Conservation (phyloP, 768 basidiomycete genomes). For the Hysterangium stoloniferum region DNA sequence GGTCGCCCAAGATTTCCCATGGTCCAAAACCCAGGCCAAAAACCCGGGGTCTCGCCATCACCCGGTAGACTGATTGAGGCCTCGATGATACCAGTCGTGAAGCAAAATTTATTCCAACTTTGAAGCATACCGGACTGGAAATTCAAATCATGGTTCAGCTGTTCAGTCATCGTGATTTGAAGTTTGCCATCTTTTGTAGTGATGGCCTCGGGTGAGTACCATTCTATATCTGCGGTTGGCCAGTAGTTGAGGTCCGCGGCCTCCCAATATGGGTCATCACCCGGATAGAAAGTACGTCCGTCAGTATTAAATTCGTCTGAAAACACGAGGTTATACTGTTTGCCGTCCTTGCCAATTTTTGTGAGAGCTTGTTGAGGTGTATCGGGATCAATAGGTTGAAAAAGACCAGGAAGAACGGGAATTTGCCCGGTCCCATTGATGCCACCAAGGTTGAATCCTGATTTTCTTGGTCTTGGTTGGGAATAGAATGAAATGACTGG, state of each 20-base stretch:
- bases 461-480: slow-evolving; percentile 18
- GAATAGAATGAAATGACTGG: slow-evolving; percentile 57
- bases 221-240: slow-evolving; percentile 76
- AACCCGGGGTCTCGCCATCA: slow-evolving; percentile 47
- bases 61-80: slow-evolving; percentile 73
- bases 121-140: slow-evolving; percentile 68
- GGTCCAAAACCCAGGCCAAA: slow-evolving; percentile 73
- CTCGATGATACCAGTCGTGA: slow-evolving; percentile 88
- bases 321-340: slow-evolving; percentile 76
- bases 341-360: slow-evolving; percentile 66
- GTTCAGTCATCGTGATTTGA: slow-evolving; percentile 71
- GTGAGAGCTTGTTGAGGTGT: slow-evolving; percentile 56
- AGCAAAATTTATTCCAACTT: slow-evolving; percentile 93
- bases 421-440: slow-evolving; percentile 87
- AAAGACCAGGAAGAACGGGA: slow-evolving; percentile 61
- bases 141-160: slow-evolving; percentile 68
- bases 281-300: slow-evolving; percentile 70
- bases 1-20: slow-evolving; percentile 71
- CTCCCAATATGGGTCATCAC: slow-evolving; percentile 82
- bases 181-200: slow-evolving; percentile 74
- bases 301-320: slow-evolving; percentile 78
- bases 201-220: slow-evolving; percentile 70
- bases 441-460: slow-evolving; percentile 83
- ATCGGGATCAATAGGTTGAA: slow-evolving; percentile 63
- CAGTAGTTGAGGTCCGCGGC: slow-evolving; percentile 84